Evolutionary conservation across 768 basidiomycete genomes (phyloP), one percentile per base, ranked within the genome.

Genomic region (Lepiota brunneoincarnata): DNA sequence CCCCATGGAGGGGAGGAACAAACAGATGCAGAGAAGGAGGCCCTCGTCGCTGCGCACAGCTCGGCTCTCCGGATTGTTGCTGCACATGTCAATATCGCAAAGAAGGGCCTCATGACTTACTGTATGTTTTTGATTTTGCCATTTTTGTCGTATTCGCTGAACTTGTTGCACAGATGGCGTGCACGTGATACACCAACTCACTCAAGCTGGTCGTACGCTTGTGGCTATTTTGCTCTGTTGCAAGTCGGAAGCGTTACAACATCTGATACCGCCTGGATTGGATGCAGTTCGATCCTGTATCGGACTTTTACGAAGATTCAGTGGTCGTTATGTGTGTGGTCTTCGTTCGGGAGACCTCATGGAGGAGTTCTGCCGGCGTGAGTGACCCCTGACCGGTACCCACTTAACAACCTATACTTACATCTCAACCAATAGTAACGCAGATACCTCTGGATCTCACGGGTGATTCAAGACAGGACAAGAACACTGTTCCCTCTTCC

Each of bases 121-220:
- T 96, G 91, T 93, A 61, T 72, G 91, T 79, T 35, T 59, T 40
- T 54, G 48, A 38, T 44, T 53, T 46, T 15, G 42, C n/a, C 61
- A 23, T 42, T 43, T 45, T 40, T 21, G 38, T 12, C 18, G 37
- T 17, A 21, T 44, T 57, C 23, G 51, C 43, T 59, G 43, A 37
- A 15, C 11, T 56, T 55, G 50, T 58, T 54, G 45, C 53, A 6
- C 63, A 94, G 92, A 93, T 68, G 93, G 93, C 2, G 93, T 96
- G 1, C 93, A 95, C 67, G 93, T 95, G 56, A 96, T 97, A 42
- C 93, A 97, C 65, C 94, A 97, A 67, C 75, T 96, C 55, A 95
- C 93, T 3, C 93, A 95, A 64, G 93, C 93, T 20, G 94, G 94
- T 6, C 82, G 94, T 46, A 94, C 94, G 2, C 77, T 97, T 15